A percentile compares a stretch with the other conserved stretches of the same genome.
phyloP scores from a whole-genome alignment of 2,329 filamentous ascomycete species.

The Emergomyces pasteurianus region DNA sequence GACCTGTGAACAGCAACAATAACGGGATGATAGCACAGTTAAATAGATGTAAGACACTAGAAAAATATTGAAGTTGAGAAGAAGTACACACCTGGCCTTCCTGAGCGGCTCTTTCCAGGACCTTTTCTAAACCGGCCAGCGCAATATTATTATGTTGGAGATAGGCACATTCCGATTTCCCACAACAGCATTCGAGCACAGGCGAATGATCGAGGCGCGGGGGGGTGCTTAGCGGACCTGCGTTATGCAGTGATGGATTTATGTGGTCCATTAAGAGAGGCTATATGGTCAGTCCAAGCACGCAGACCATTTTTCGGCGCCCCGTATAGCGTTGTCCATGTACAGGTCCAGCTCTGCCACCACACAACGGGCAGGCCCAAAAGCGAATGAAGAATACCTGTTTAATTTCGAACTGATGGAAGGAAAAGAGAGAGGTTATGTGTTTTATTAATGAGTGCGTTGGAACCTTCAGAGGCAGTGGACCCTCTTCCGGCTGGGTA shows the following conservation, averaged over 20 bases:
- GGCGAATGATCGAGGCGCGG: slow-evolving; percentile 3
- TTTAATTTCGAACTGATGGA: background rate
- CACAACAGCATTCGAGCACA: slow-evolving; percentile 63
- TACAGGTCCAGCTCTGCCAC: background rate
- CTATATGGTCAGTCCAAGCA: background rate
- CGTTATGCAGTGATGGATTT: background rate
- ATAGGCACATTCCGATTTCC: slow-evolving; percentile 63
- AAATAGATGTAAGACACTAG: background rate
- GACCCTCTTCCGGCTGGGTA: background rate
- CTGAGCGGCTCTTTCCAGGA: slow-evolving; percentile 74
- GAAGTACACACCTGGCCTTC: slow-evolving; percentile 67
- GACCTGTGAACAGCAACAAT: background rate
- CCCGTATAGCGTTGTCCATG: background rate
- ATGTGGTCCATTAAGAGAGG: slow-evolving; percentile 3
- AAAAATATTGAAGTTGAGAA: background rate
- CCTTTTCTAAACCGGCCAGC: slow-evolving; percentile 71
- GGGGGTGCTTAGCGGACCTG: background rate
- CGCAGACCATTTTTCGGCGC: slow-evolving; percentile 1
- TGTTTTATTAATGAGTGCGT: background rate
- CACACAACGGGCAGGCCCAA: background rate
- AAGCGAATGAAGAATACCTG: background rate
- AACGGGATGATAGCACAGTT: too few species aligned
- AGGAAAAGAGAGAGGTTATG: too few species aligned
- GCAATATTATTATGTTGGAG: slow-evolving; percentile 68
- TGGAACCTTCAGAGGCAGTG: background rate